These are phyloP conservation scores for Panicum miliaceum DNA, from an alignment of 176 grass and related monocot species.

Conservation along the genomic window DNA sequence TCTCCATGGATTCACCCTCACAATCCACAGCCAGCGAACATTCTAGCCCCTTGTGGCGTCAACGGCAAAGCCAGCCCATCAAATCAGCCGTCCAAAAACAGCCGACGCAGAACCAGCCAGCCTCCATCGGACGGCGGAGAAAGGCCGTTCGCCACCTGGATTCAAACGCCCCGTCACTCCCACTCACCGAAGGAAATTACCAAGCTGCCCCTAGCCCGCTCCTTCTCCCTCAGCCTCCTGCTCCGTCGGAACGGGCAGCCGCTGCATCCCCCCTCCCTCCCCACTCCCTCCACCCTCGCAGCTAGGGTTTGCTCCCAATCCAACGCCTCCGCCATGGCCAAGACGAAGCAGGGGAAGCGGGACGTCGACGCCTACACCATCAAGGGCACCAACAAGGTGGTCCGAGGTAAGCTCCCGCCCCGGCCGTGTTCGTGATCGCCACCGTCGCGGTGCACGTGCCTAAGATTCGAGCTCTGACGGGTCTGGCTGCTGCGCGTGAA, in stretches of 20 bases:
- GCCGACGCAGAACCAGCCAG: not conserved
- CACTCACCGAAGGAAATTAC: constrained; percentile 15
- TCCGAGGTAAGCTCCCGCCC: constrained; percentile 54
- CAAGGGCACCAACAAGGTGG: constrained; percentile 74
- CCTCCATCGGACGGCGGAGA: constrained; percentile 47
- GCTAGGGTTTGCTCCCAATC: constrained; percentile 48
- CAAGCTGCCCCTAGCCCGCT: constrained; percentile 28
- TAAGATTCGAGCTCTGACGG: constrained; percentile 28
- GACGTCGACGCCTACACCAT: constrained; percentile 87
- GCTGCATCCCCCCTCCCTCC: not conserved
- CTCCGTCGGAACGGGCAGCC: constrained; percentile 34
- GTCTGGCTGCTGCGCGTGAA: constrained; percentile 16
- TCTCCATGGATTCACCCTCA: not conserved
- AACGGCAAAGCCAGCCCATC: not conserved
- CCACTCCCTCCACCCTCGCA: not conserved
- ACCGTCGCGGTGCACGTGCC: not conserved
- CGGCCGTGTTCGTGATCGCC: not conserved
- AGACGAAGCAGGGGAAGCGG: constrained; percentile 77
- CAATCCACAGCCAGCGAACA: not conserved
- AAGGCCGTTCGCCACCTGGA: constrained; percentile 27
- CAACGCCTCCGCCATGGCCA: constrained; percentile 58
- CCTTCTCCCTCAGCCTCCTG: not conserved
- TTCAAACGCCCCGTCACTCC: constrained; percentile 37
- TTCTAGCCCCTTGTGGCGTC: not conserved
- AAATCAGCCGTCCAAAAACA: constrained; percentile 14